Evolutionary conservation across 2,329 filamentous ascomycete species (phyloP).

Genomic region (Zopfia rhizophila): DNA sequence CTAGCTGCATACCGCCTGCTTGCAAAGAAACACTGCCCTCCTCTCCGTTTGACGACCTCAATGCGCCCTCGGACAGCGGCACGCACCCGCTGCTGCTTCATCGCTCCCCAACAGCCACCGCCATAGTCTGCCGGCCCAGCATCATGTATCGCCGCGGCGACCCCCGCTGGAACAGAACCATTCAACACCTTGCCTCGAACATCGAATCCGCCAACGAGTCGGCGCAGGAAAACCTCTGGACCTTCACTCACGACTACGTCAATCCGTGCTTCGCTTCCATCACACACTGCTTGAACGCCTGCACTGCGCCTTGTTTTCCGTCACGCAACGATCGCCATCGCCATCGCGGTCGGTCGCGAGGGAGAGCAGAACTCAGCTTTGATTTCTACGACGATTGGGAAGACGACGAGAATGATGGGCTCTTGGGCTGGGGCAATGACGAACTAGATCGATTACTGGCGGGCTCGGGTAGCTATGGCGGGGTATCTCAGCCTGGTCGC

Average conservation of each 20-base stretch:
- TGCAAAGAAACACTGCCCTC: constrained; percentile 3
- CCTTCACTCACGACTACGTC: constrained; percentile 86
- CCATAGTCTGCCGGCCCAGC: constrained; percentile 21
- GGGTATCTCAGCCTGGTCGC: constrained; percentile 68
- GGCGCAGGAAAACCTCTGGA: constrained; percentile 90
- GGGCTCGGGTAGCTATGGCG: constrained; percentile 68
- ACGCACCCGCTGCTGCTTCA: constrained; percentile 27
- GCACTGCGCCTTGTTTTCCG: constrained; percentile 78
- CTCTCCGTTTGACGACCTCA: constrained; percentile 20
- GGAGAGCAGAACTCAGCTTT: constrained; percentile 83
- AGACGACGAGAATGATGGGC: constrained; percentile 68
- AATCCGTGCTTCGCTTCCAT: constrained; percentile 79
- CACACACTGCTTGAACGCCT: constrained; percentile 70
- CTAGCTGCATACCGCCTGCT: constrained; percentile 10
- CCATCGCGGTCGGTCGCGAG: constrained; percentile 67
- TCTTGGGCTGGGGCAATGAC: constrained; percentile 81
- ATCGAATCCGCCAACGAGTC: constrained; percentile 90
- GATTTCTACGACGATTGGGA: constrained; percentile 99
- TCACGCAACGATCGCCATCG: constrained; percentile 80
- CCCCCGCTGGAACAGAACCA: constrained; percentile 89
- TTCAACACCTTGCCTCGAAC: constrained; percentile 92
- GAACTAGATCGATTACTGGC: constrained; percentile 86
- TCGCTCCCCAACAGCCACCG: constrained; percentile 19
- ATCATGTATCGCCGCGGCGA: constrained; percentile 73
- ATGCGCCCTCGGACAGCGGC: constrained; percentile 40